Base-by-base conservation (phyloP, 2,329 filamentous ascomycete genomes). In the Lizonia empirigonia region DNA sequence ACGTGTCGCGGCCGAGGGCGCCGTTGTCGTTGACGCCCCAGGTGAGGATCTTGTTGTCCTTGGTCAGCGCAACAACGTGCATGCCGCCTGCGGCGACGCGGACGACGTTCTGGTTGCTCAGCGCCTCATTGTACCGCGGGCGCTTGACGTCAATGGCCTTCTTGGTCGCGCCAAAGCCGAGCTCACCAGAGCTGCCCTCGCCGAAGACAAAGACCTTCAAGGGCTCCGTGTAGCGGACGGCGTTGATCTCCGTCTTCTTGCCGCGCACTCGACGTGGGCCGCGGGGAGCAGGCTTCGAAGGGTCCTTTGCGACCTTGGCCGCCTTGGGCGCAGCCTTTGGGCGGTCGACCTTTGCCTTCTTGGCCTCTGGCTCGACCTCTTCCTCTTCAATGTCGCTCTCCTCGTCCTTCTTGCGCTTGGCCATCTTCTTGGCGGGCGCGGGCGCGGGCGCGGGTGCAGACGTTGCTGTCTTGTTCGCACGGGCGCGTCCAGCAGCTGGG, bases 21-120 rank as follows among this genome's bases (percentile, higher is more conserved):
- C 88, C 88, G 67, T 91, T 86, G 67, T 95, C 90, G 69, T 94
- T 94, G 62, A 94, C 90, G 45, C 90, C 90, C 90, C 90, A 95
- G 22, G 89, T 91, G 45, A 91, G 77, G 61, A 95, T 88, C 75
- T 86, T 86, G 78, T 91, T 90, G 72, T 93, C 87, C 60, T 86
- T 82, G 40, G 90, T 93, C 44, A 94, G 76, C 3, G 87, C 89
- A 56, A 88, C 78, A 44, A 82, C 85, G 74, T 95, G 90, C 89
- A 95, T 93, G 49, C 89, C 90, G 54, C 90, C 90, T 53, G 87
- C 85, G 41, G 88, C 85, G 50, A 95, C 74, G 72, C 89, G 85
- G 2, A 94, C 89, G 27, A 94, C 84, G 36, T 85, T 83, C 45
- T 86, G 81, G 29, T 76, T 76, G 53, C 77, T 74, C 32, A 91